Base-by-base conservation (phyloP, 164 flowering plant genomes). In the Stephania yunnanensis region DNA sequence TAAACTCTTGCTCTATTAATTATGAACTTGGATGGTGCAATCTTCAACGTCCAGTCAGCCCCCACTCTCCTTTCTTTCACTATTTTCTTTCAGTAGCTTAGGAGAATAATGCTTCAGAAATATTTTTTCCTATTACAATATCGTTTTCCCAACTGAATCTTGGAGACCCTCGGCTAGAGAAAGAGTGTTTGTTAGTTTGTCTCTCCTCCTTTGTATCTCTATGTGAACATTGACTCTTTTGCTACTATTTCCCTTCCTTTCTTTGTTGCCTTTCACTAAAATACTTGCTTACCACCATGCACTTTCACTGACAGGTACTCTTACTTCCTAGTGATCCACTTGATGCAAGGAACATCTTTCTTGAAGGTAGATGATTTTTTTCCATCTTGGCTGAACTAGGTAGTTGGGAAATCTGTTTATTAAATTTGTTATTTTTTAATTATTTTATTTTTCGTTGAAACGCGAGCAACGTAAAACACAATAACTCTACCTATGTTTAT, bases 281-380 rank as follows among this genome's bases (percentile, higher is more conserved):
- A 36, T 36, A 50, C 22, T 67, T 73, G 19, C 11, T 73, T 44
- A 31, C 80, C 20, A 55, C 69, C 48, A 72, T 63, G 48, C 67
- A 78, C 29, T 71, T 73, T 42, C 68, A 36, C 19, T 73, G 45
- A 68, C 73, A 96, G 99, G 75, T 91, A 29, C 69, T 93, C 77
- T 81, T 93, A 67, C 92, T 96, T 73, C 99, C 99, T n/a, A 85
- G 83, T 76, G 97, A 96, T 84, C 99, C 99, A 81, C 90, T 93
- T 53, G 97, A 96, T 87, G 82, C 92, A 67, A 89, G 97, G 78
- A 96, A 96, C 81, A 93, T 96, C 72, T 80, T 93, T 86, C 92
- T 96, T 81, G 99, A 96, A 92, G 99, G 99, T 96, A 78, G 64
- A 31, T 71, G n/a, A 48, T 66, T 50, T 52, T 29, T 71, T 68